Percentiles rank a stretch among this genome's conserved stretches.
Conservation (phyloP, 768 basidiomycete genomes). For the Naganishia onofrii region DNA sequence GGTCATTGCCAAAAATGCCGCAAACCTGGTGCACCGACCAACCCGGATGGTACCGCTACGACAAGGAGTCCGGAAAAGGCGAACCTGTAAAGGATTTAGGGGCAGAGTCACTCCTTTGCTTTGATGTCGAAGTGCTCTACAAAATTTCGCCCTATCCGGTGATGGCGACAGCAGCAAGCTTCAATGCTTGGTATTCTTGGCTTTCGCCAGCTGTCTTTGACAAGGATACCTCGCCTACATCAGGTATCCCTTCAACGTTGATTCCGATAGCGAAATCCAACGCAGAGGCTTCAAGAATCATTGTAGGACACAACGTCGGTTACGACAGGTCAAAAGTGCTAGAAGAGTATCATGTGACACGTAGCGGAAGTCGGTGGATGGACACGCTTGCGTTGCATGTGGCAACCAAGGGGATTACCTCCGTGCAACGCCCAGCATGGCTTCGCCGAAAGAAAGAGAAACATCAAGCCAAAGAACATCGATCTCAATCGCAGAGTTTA, state of each 20-base stretch:
- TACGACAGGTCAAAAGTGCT: constrained; percentile 80
- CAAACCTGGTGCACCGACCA: constrained; percentile 57
- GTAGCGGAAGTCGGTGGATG: constrained; percentile 73
- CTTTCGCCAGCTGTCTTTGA: constrained; percentile 64
- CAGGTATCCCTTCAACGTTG: constrained; percentile 29
- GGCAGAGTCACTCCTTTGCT: constrained; percentile 65
- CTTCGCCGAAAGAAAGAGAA: constrained; percentile 75
- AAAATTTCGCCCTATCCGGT: constrained; percentile 72
- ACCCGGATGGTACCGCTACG: constrained; percentile 88
- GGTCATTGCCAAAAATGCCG: constrained; percentile 64
- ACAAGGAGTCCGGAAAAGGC: constrained; percentile 67
- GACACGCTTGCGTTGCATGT: constrained; percentile 96
- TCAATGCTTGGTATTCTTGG: constrained; percentile 91
- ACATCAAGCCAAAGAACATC: constrained; percentile 60
- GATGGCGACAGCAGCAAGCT: constrained; percentile 82
- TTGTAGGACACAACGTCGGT: constrained; percentile 92
- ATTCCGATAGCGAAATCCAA: constrained; percentile 46
- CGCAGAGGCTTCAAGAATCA: constrained; percentile 59
- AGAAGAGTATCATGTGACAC: constrained; percentile 74
- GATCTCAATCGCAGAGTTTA: constrained; percentile 46
- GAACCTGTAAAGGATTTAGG: constrained; percentile 67
- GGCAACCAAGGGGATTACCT: constrained; percentile 89
- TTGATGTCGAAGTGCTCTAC: constrained; percentile 89
- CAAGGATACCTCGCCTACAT: constrained; percentile 22
- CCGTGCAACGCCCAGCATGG: constrained; percentile 92